Conservation (phyloP, 2,329 filamentous ascomycete species). For the Geosmithia flava region DNA sequence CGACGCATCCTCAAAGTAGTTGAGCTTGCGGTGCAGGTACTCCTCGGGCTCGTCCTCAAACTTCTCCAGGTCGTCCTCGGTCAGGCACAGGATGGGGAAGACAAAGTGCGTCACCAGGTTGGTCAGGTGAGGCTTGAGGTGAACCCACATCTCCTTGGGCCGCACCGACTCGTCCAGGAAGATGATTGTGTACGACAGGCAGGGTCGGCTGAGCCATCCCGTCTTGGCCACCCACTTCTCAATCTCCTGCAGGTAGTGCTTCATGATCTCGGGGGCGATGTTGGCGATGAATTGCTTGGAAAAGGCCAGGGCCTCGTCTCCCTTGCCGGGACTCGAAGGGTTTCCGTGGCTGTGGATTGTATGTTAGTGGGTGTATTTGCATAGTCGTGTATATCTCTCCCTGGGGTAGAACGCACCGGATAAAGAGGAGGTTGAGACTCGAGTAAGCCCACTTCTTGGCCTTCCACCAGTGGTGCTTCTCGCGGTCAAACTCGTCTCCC, state of each 20-base stretch:
- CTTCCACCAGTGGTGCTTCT: conserved; percentile 98
- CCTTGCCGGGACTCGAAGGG: conserved; percentile 62
- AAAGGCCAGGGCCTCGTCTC: conserved; percentile 64
- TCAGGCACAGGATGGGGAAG: conserved; percentile 89
- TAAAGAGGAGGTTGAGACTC: conserved; percentile 90
- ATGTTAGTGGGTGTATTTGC: background rate
- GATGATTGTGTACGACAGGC: conserved; percentile 83
- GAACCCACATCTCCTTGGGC: conserved; percentile 92
- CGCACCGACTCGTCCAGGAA: conserved; percentile 97
- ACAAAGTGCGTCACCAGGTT: conserved; percentile 89
- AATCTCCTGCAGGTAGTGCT: conserved; percentile 86
- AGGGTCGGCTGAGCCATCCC: conserved; percentile 87
- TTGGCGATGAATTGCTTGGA: conserved; percentile 84
- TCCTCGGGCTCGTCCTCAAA: conserved; percentile 93
- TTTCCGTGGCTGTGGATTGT: conserved; percentile 65
- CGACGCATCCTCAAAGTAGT: conserved; percentile 95
- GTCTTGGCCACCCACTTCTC: conserved; percentile 97
- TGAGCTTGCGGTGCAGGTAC: conserved; percentile 92
- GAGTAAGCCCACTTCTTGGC: conserved; percentile 99
- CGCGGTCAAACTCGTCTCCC: conserved; percentile 70
- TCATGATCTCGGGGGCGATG: conserved; percentile 91
- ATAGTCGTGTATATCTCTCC: background rate
- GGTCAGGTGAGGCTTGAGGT: conserved; percentile 86
- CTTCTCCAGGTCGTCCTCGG: conserved; percentile 82
- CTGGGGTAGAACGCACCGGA: conserved; percentile 48